Percentiles rank a stretch among this genome's conserved stretches.
Conservation (phyloP, 1,284 basidiomycete species). For the Lentinus polychrous region DNA sequence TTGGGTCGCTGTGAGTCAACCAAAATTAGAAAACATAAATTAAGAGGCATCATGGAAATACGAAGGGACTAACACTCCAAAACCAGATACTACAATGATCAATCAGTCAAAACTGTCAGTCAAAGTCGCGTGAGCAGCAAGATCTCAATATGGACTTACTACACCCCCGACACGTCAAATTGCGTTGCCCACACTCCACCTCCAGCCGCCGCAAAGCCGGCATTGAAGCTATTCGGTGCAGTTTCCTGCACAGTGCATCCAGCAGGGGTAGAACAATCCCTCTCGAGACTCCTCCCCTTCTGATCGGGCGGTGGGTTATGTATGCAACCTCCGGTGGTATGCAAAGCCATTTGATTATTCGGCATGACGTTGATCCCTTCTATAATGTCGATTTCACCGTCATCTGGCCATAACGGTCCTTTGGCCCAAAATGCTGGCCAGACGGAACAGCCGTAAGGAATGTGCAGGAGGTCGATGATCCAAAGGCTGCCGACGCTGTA, state of each 20-base stretch:
- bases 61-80: slow-evolving; percentile 51
- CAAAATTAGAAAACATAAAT: slow-evolving; percentile 2
- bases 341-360: slow-evolving; percentile 58
- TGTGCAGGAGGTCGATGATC: slow-evolving; percentile 41
- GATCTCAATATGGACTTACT: slow-evolving; percentile 34
- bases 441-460: slow-evolving; percentile 60
- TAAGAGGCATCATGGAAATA: not conserved
- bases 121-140: not conserved
- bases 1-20: slow-evolving; percentile 30
- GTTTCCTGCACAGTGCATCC: slow-evolving; percentile 63
- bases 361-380: slow-evolving; percentile 39
- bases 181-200: slow-evolving; percentile 73
- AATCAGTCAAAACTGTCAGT: slow-evolving; percentile 3
- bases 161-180: slow-evolving; percentile 54
- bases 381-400: slow-evolving; percentile 44
- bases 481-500: slow-evolving; percentile 43
- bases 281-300: slow-evolving; percentile 21
- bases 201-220: slow-evolving; percentile 53
- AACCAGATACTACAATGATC: slow-evolving; percentile 57
- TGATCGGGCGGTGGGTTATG: slow-evolving; percentile 21
- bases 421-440: slow-evolving; percentile 38
- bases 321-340: slow-evolving; percentile 34
- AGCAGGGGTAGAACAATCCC: slow-evolving; percentile 41
- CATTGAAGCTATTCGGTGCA: slow-evolving; percentile 51
- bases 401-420: slow-evolving; percentile 38